Base-by-base conservation (phyloP, 2,329 filamentous ascomycete genomes). In the Trichothecium sympodiale region DNA sequence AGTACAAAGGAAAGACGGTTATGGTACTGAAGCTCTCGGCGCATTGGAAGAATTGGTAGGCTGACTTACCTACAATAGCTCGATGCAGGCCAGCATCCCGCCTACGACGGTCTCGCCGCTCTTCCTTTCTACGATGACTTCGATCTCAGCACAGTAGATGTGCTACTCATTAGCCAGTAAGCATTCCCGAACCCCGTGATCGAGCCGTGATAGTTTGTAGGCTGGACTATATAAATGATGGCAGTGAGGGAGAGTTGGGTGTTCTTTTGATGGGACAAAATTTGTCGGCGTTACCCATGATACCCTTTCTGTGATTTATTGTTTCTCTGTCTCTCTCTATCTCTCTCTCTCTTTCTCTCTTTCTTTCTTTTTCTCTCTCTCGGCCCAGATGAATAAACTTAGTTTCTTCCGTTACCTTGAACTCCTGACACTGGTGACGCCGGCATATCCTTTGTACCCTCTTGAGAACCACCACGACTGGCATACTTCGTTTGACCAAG, bases 101-200 rank as follows among this genome's bases (percentile, higher is more conserved):
- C 86, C 8, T 94, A 95, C 58, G 88, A 96, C 52, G 91, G 91
- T 27, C 78, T 96, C 41, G 85, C 88, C 3, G 83, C 85, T 8
- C 77, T 98, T 34, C 91, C 91, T 0, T 98, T 95, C 64, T 98
- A 95, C 60, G 91, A 98, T 57, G 88, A 96, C 53, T 98, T 96
- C 60, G 91, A 98, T 55, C 71, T 98, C 15, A 95, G 89, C 62
- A 94, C 86, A 2, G 88, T 98, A 46, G 91, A 98, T 57, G 83
- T 98, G 50, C 82, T 98, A 37, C 71, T 98, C 46, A 94, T 98
- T 53, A 96, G 87, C 78, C 91, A 98, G 91, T 96, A 93, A 83
- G 88, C 56, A 42, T 44, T 33, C 41, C 14, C 20, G 34, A 16
- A 15, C 31, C 38, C 26, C 28, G 31, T 10, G 20, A 25, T 25